These are phyloP conservation scores for Isoetes taiwanensis DNA, from an alignment of 75 land plant species.

Conservation along the genomic window DNA sequence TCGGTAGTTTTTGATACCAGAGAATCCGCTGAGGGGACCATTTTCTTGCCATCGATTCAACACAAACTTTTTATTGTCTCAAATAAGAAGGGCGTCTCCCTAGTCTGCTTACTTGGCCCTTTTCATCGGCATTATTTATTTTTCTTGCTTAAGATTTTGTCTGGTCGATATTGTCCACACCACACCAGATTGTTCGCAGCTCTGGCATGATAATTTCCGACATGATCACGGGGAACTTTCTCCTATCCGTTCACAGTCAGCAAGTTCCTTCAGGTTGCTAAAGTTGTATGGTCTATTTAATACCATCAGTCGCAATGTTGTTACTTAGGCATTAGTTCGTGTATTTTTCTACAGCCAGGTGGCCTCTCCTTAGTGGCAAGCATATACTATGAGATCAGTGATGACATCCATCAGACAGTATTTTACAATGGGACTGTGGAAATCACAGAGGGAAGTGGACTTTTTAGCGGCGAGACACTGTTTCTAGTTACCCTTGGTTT, in stretches of 20 bases:
- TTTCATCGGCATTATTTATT: too few species aligned
- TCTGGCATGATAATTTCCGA: too few species aligned
- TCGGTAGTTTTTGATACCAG: too few species aligned
- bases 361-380: slow-evolving; percentile 2
- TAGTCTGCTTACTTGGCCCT: too few species aligned
- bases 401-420: not conserved
- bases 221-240: too few species aligned
- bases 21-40: too few species aligned
- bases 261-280: slow-evolving; percentile 14
- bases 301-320: not conserved
- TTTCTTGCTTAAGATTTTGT: too few species aligned
- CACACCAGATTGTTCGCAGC: too few species aligned
- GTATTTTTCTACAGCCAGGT: not conserved
- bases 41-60: too few species aligned
- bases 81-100: too few species aligned
- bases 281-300: not conserved
- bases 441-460: not conserved
- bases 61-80: too few species aligned
- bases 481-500: slow-evolving; percentile 2
- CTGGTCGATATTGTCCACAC: too few species aligned
- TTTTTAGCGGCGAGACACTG: slow-evolving; percentile 3
- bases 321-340: not conserved
- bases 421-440: slow-evolving; percentile 8
- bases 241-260: slow-evolving; percentile 14
- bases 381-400: not conserved